Base-by-base conservation (phyloP, 345 rosid genomes). In the Turnera subulata region DNA sequence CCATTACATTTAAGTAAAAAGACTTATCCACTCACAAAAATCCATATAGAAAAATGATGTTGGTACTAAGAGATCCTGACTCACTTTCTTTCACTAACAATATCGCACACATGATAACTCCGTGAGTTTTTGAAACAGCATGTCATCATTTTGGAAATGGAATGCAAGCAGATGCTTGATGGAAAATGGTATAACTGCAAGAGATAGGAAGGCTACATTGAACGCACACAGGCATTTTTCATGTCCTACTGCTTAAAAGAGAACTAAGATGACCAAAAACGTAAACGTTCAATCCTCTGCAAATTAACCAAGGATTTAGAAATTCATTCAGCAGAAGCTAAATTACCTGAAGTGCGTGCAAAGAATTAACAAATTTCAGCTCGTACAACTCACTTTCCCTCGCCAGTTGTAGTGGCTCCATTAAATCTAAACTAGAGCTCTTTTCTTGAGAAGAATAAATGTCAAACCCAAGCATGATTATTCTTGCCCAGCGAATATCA, bases 271-370 rank as follows among this genome's bases (percentile, higher is more conserved):
- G 8, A 29, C 35, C 35, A 29, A 8, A 29, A 29, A 29, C 35
- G 8, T 8, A 29, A 29, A 29, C 5, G 35, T 29, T 29, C 35
- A 47, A 53, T n/a, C 21, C 42, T 20, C 46, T 39, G 17, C 50
- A 53, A 24, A 43, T 9, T n/a, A 1, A 38, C 14, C 29, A 5
- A 1, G 21, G 19, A 47, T 8, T 4, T 8, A 24, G 22, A 23
- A 20, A 17, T 10, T 0, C 40, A 47, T 10, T 0, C 24, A 43
- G 18, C 21, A 45, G 15, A 16, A 46, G 16, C 29, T 40, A 46
- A 55, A 62, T 57, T 80, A 88, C 95, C 93, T 92, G 98, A 68
- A 92, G 86, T 6, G 79, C 83, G 24, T 89, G 96, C 81, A 86
- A 72, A 45, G 84, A 65, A 65, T 86, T 92, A 54, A 42, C 53